phyloP scores from a whole-genome alignment of 164 flowering plant genomes.

The Annona cherimola region DNA sequence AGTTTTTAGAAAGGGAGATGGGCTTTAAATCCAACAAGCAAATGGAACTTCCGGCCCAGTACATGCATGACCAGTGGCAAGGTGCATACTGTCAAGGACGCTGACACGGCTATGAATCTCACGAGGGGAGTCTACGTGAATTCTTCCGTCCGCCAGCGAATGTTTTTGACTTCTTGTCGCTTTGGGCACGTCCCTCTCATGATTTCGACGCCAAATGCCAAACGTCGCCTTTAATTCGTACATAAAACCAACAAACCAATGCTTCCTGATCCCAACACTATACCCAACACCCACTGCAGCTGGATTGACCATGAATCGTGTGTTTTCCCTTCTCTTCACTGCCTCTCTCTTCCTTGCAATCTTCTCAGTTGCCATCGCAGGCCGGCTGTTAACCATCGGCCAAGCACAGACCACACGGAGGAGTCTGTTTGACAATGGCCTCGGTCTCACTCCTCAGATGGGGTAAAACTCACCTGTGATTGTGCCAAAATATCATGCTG shows the following conservation, averaged over 20 bases:
- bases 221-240: not conserved
- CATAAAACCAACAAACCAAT: not conserved
- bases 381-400: not conserved
- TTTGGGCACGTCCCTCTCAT: not conserved
- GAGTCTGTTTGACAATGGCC: not conserved
- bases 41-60: too few species aligned
- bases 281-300: not conserved
- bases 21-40: too few species aligned
- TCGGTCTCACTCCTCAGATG: slow-evolving; percentile 1
- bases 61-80: too few species aligned
- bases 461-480: not conserved
- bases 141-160: not conserved
- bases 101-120: too few species aligned
- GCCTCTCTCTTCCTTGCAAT: not conserved
- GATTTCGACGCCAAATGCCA: not conserved
- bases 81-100: too few species aligned
- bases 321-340: not conserved
- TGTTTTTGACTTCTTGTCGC: not conserved
- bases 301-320: not conserved
- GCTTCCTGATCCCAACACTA: not conserved
- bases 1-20: too few species aligned
- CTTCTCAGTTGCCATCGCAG: not conserved
- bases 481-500: too few species aligned
- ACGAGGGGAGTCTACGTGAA: not conserved
- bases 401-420: not conserved